Conservation (phyloP, 345 rosid species). For the Eucalyptus coolabah region DNA sequence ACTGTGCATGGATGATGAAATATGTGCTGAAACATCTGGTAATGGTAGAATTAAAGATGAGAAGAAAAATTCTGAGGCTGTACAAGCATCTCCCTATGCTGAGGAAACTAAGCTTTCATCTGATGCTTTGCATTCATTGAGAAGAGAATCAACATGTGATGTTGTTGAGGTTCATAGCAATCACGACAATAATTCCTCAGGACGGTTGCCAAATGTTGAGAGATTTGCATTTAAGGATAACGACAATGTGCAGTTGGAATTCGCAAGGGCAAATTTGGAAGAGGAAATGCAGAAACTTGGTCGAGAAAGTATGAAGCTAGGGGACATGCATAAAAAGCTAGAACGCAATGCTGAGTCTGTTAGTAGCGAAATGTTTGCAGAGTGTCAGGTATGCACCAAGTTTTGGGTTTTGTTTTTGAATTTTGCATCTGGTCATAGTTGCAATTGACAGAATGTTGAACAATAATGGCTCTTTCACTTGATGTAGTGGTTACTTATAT, state of each 20-base stretch:
- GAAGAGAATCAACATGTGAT: slow-evolving; percentile 2
- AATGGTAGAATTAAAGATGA: not conserved
- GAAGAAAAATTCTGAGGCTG: slow-evolving; percentile 5
- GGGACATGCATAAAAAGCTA: slow-evolving; percentile 76
- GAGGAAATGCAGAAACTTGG: slow-evolving; percentile 54
- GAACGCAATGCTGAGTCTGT: slow-evolving; percentile 94
- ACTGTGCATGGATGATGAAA: slow-evolving; percentile 3
- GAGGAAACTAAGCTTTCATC: slow-evolving; percentile 13
- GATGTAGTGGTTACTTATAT: not conserved
- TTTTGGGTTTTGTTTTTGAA: not conserved
- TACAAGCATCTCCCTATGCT: not conserved
- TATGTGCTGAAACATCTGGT: not conserved
- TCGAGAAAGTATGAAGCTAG: slow-evolving; percentile 49
- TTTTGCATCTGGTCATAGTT: not conserved
- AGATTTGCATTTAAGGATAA: slow-evolving; percentile 5
- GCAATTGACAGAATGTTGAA: not conserved
- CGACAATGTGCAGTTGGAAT: slow-evolving; percentile 12
- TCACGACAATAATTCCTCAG: not conserved
- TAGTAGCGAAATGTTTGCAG: slow-evolving; percentile 89
- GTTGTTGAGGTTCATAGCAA: slow-evolving; percentile 9
- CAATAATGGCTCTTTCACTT: not conserved
- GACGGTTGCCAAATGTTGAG: not conserved
- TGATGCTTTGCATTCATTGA: not conserved
- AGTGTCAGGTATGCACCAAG: slow-evolving; percentile 42
- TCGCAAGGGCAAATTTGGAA: slow-evolving; percentile 46